Evolutionary conservation across 2,329 filamentous ascomycete species (phyloP).

Genomic region (Dactylellina drechsleri): DNA sequence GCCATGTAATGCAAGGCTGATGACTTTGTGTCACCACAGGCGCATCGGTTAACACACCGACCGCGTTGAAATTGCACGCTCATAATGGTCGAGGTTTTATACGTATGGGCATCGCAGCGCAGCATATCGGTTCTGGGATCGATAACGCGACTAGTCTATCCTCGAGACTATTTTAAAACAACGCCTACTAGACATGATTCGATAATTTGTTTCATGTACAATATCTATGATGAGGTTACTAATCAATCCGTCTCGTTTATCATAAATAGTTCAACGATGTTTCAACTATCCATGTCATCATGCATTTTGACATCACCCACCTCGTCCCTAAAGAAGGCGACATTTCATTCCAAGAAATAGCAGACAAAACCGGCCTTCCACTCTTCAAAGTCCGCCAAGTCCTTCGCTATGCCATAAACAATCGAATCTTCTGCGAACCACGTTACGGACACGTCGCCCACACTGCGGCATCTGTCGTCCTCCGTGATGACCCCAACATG

Average conservation of each 20-base stretch:
- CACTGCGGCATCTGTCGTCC: conserved; percentile 67
- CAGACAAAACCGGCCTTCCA: conserved; percentile 53
- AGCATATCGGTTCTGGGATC: no score
- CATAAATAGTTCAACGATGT: conserved; percentile 32
- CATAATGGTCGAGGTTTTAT: not conserved
- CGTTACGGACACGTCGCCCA: conserved; percentile 67
- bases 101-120: no score
- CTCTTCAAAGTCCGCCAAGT: conserved; percentile 67
- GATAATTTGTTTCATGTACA: no score
- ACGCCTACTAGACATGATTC: no score
- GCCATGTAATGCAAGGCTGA: not conserved
- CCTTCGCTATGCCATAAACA: conserved; percentile 70
- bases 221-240: no score
- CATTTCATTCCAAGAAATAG: conserved; percentile 31
- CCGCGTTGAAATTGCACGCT: not conserved
- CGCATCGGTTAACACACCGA: not conserved
- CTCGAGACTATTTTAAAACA: no score
- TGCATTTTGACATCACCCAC: conserved; percentile 38
- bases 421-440: conserved; percentile 68
- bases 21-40: not conserved
- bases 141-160: no score
- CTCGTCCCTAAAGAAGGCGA: conserved; percentile 33
- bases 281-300: conserved; percentile 36
- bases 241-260: not conserved
- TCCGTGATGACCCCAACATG: conserved; percentile 66